phyloP scores from a whole-genome alignment of 768 basidiomycete genomes.

The Podaxis sp. region DNA sequence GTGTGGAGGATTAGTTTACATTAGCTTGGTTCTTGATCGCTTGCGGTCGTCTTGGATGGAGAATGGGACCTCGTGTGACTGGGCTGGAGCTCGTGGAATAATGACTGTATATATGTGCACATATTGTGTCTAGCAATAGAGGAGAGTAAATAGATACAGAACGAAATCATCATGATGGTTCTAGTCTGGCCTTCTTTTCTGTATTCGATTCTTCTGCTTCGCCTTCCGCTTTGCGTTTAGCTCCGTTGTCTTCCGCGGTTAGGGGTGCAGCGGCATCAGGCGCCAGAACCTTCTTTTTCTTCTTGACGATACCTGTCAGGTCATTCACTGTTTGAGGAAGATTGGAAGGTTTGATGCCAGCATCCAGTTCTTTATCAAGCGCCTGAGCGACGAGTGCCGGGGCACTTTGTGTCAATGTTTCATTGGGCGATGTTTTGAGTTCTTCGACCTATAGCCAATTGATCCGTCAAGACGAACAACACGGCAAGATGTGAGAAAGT shows the following conservation, averaged over 20 bases:
- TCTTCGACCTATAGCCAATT: slow-evolving; percentile 72
- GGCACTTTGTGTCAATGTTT: slow-evolving; percentile 48
- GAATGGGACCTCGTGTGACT: not conserved
- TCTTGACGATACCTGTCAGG: slow-evolving; percentile 78
- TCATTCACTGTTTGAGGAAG: slow-evolving; percentile 62
- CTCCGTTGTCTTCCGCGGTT: slow-evolving; percentile 18
- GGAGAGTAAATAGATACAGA: slow-evolving; percentile 6
- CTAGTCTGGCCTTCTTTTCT: slow-evolving; percentile 66
- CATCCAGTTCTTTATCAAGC: slow-evolving; percentile 67
- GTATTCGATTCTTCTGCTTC: slow-evolving; percentile 40
- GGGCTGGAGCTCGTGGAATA: not conserved
- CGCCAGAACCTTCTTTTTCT: slow-evolving; percentile 71
- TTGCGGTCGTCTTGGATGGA: not conserved
- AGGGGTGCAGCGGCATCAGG: slow-evolving; percentile 12
- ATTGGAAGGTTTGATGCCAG: slow-evolving; percentile 25
- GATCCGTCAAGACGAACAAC: not conserved
- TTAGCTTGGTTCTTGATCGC: not conserved
- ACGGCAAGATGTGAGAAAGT: not conserved
- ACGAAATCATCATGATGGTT: slow-evolving; percentile 24
- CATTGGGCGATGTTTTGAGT: slow-evolving; percentile 74
- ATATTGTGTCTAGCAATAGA: slow-evolving; percentile 14
- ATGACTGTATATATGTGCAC: not conserved
- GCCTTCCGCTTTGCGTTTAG: slow-evolving; percentile 72
- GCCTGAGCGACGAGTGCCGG: slow-evolving; percentile 69
- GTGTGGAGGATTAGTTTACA: too few species aligned